These are phyloP conservation scores for Magnusiomyces suaveolens DNA, from an alignment of 1,139 yeast species.

Conservation along the genomic window DNA sequence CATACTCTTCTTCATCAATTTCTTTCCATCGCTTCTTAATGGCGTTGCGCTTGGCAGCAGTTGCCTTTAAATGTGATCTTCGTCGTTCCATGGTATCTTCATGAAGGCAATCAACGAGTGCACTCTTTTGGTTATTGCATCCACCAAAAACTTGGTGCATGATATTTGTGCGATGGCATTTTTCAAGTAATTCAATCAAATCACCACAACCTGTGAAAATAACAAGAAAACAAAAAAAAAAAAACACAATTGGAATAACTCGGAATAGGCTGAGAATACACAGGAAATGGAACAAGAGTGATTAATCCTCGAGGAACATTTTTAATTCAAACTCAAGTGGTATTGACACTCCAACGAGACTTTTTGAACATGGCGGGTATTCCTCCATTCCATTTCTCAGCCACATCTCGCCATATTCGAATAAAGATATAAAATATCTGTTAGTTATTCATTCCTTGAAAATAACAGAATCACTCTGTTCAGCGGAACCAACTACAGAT, in stretches of 20 bases:
- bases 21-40: constrained; percentile 50
- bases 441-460: too few species aligned
- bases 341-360: too few species aligned
- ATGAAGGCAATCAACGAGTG: constrained; percentile 67
- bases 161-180: constrained; percentile 72
- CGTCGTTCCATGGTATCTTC: constrained; percentile 64
- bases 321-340: too few species aligned
- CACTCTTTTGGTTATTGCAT: constrained; percentile 79
- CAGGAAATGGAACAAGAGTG: too few species aligned
- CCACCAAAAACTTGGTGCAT: constrained; percentile 65
- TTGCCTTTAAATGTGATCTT: constrained; percentile 41
- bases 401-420: too few species aligned
- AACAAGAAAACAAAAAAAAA: not conserved
- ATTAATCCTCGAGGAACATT: too few species aligned
- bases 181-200: constrained; percentile 78
- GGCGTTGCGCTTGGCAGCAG: constrained; percentile 40
- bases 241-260: not conserved
- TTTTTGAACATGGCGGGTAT: too few species aligned
- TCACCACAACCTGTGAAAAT: constrained; percentile 58
- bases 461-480: too few species aligned
- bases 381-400: too few species aligned
- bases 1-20: constrained; percentile 68
- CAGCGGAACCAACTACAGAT: too few species aligned
- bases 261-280: too few species aligned
- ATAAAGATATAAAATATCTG: too few species aligned